Base-by-base conservation (phyloP, 768 basidiomycete species). In the Termitomyces sp. region DNA sequence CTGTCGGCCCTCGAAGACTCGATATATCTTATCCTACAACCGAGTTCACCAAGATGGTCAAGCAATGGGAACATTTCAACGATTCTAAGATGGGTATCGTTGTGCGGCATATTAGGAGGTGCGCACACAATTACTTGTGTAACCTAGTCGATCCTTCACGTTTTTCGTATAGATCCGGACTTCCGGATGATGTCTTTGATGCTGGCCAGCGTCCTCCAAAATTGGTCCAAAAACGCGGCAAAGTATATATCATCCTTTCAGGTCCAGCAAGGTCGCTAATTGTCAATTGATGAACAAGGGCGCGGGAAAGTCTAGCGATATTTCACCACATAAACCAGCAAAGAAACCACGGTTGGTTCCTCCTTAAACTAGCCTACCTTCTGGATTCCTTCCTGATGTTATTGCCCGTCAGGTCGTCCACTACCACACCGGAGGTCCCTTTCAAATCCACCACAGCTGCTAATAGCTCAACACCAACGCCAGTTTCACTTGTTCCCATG, bases 1-100 rank as follows among this genome's bases (percentile, higher is more conserved):
- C 89, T 7, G 75, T 81, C 62, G 94, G 90, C 32, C 87, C 91
- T 56, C 83, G 96, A 65, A 88, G 84, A 70, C 80, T 99, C 66
- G 97, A 99, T 73, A 96, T 99, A 61, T 96, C 96, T 52, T 98
- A 95, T 76, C 97, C 97, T 4, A 97, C 94, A 4, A 91, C 89
- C 32, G 94, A 98, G 69, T 99, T 98, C 72, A 91, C 88, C 11
- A 94, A 96, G 72, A 83, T 93, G 57, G 94, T 96, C 69, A 96
- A 96, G 73, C 77, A 85, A 78, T 98, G 97, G 95, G 96, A 98
- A 70, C 89, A 91, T 71, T 98, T 89, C 67, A 92, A 98, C 62
- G 90, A 94, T 67, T 79, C 84, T 14, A 86, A 85, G 58, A 99
- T 99, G 97, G 94, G 95, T 25, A 91, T 99, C 63, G 84, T 92